Evolutionary conservation across 1,284 basidiomycete species (phyloP).

Genomic region (Singerocomus inundabilis): DNA sequence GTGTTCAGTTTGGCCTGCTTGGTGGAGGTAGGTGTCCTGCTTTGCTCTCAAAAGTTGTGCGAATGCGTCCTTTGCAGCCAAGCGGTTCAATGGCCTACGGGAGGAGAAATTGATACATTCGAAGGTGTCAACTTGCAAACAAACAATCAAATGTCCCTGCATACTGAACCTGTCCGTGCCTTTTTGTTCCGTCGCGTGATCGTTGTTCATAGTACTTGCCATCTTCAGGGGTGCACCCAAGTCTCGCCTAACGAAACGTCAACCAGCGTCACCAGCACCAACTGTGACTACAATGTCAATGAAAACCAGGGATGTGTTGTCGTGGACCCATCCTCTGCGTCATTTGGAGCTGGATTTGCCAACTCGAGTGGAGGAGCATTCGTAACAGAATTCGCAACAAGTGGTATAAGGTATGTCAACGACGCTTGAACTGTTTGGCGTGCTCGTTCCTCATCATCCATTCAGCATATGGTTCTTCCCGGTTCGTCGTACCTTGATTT

Average conservation of each 20-base stretch:
- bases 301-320: constrained; percentile 64
- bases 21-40: constrained; percentile 36
- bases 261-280: constrained; percentile 54
- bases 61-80: constrained; percentile 34
- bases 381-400: constrained; percentile 65
- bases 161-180: constrained; percentile 47
- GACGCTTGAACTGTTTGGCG: neutral
- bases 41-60: neutral
- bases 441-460: neutral
- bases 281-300: constrained; percentile 57
- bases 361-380: constrained; percentile 66
- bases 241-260: constrained; percentile 49
- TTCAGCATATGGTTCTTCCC: constrained; percentile 74
- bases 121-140: constrained; percentile 69
- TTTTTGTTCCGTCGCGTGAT: neutral
- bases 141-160: constrained; percentile 67
- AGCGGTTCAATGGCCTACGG: constrained; percentile 59
- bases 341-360: constrained; percentile 68
- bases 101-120: constrained; percentile 75
- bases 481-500: constrained; percentile 34
- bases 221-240: constrained; percentile 51
- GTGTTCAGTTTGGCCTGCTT: constrained; percentile 77
- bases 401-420: constrained; percentile 58
- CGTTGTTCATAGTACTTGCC: constrained; percentile 18
- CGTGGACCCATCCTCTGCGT: constrained; percentile 47